phyloP scores from a whole-genome alignment of 2,329 filamentous ascomycete genomes.

The Podosphaera aphanis region DNA sequence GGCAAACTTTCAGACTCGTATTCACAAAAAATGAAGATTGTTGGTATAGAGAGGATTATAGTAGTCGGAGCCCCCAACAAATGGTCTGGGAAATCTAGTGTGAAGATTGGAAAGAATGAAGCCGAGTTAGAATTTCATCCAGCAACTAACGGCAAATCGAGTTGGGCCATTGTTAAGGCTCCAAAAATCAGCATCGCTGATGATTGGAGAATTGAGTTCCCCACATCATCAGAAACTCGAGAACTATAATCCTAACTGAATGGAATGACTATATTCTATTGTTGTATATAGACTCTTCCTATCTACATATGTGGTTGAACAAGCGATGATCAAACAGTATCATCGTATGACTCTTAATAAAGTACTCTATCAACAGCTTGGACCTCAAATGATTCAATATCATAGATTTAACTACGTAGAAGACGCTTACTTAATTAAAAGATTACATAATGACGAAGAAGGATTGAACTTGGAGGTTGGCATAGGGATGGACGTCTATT shows the following conservation, averaged over 20 bases:
- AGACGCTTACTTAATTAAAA: too few relatives aligned
- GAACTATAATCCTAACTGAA: neutral
- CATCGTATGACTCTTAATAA: too few relatives aligned
- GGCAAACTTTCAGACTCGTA: constrained; percentile 46
- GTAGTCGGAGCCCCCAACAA: constrained; percentile 52
- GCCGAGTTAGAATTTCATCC: constrained; percentile 36
- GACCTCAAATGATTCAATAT: too few relatives aligned
- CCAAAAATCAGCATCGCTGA: constrained; percentile 36
- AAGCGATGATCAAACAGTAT: too few relatives aligned
- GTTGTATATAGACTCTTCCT: too few relatives aligned
- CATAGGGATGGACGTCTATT: too few relatives aligned
- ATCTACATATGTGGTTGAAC: too few relatives aligned
- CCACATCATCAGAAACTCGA: neutral
- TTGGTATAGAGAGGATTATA: constrained; percentile 64
- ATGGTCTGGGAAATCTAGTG: constrained; percentile 43
- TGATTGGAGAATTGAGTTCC: constrained; percentile 28
- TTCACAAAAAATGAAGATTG: constrained; percentile 53
- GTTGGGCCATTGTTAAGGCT: constrained; percentile 39
- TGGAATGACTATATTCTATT: too few relatives aligned
- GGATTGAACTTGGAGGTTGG: too few relatives aligned
- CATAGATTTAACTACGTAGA: too few relatives aligned
- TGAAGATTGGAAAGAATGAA: constrained; percentile 30
- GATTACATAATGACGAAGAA: too few relatives aligned
- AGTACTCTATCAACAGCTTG: too few relatives aligned
- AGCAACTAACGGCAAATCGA: constrained; percentile 28